These are phyloP conservation scores for Xylaria multiplex DNA, from an alignment of 2,329 filamentous ascomycete genomes.

Conservation along the genomic window DNA sequence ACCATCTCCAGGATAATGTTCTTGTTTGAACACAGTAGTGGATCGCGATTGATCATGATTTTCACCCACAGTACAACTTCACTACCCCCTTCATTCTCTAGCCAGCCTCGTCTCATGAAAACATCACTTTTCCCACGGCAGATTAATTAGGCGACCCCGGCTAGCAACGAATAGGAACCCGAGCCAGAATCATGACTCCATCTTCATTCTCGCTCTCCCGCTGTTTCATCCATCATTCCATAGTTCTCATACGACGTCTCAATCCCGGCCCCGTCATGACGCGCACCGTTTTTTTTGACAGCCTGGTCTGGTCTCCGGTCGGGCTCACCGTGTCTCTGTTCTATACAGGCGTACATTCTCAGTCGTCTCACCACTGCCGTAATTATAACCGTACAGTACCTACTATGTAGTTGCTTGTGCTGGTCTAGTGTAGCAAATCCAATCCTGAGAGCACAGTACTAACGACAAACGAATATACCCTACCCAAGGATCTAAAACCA, in stretches of 20 bases:
- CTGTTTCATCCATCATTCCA: constrained; percentile 38
- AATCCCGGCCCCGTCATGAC: constrained; percentile 29
- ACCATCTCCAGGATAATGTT: background rate
- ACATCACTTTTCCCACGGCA: constrained; percentile 13
- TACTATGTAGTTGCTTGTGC: background rate
- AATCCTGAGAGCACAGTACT: constrained; percentile 10
- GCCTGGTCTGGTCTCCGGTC: background rate
- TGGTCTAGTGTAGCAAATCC: background rate
- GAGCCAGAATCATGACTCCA: constrained; percentile 28
- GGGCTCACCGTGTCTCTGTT: constrained; percentile 22
- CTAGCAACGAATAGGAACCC: constrained; percentile 35
- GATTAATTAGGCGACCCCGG: constrained; percentile 21
- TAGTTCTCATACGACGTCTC: constrained; percentile 17
- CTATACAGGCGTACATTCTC: constrained; percentile 18
- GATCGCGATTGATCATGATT: constrained; percentile 1
- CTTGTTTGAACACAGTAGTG: constrained; percentile 8
- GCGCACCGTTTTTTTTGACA: constrained; percentile 30
- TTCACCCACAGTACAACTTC: constrained; percentile 8
- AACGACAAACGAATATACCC: background rate
- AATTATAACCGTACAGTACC: background rate
- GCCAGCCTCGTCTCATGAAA: constrained; percentile 22
- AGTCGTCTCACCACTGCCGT: background rate
- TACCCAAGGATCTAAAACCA: background rate
- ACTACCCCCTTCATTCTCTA: constrained; percentile 1
- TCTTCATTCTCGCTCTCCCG: constrained; percentile 19